Conservation (phyloP, 257 asterid genomes). For the Phtheirospermum japonicum region DNA sequence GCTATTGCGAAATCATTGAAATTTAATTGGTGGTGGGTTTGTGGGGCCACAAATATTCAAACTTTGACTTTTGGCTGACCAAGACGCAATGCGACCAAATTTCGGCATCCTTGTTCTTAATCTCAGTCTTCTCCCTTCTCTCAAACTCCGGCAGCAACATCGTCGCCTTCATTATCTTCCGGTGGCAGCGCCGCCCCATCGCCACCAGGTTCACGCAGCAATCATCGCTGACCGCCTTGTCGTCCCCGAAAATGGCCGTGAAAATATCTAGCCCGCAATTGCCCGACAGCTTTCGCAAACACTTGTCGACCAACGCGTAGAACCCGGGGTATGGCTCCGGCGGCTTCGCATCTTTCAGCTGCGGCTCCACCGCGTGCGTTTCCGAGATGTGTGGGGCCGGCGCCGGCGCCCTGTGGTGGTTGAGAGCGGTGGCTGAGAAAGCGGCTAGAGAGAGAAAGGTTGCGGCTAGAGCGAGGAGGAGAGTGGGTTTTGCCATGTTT, state of each 20-base stretch:
- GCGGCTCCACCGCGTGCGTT: neutral
- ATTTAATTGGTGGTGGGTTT: neutral
- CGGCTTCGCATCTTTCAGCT: neutral
- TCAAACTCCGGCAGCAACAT: neutral
- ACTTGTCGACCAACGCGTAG: neutral
- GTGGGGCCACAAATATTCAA: neutral
- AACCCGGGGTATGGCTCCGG: constrained; percentile 15
- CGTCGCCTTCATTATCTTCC: constrained; percentile 9
- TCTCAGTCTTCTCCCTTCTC: neutral
- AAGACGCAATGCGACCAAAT: constrained; percentile 8
- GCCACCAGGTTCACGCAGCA: constrained; percentile 23
- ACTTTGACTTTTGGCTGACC: neutral
- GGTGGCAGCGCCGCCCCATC: constrained; percentile 24
- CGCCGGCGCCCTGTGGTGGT: neutral
- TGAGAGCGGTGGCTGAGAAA: constrained; percentile 3
- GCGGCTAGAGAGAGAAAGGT: constrained; percentile 11
- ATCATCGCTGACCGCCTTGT: neutral
- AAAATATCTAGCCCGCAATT: constrained; percentile 16
- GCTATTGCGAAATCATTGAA: too few species aligned
- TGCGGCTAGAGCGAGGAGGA: constrained; percentile 4
- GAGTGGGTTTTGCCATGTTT: constrained; percentile 7
- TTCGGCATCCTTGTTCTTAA: neutral
- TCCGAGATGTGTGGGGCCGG: neutral
- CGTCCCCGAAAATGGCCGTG: neutral
- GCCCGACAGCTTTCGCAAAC: neutral